Evolutionary conservation across 23 red algal genomes (phyloP), one percentile per base, ranked within the genome.

Genomic region (Gracilaria vermiculophylla): DNA sequence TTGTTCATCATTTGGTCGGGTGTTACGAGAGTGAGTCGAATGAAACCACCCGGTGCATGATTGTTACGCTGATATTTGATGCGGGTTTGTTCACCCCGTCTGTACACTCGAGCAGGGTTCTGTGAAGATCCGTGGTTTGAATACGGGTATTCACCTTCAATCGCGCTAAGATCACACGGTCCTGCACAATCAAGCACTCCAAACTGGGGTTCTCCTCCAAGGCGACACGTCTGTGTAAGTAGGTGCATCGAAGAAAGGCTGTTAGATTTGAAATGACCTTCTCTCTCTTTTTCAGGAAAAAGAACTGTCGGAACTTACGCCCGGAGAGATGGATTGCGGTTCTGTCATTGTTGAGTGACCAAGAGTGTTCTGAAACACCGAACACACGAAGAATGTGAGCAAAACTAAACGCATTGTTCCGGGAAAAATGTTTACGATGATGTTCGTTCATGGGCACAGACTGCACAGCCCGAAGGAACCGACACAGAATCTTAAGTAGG

Each of bases 171-270:
- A 10, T 79, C 24, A 50, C 76, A 73, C 9, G 67, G 67, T 14
- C 76, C 76, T 0, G 54, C 6, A 55, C 76, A 55, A 34, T 9
- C 40, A 0, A 73, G 36, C 32, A 88, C 53, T 32, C 84, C 84
- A 64, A 88, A 76, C 45, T 88, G 84, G 3, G 84, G 84, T 69
- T 88, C 84, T 20, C 84, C 84, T 15, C 84, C 84, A 15, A 88
- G 20, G 3, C 84, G 84, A 29, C 84, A 88, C 5, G 84, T 77
- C 84, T 79, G 25, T n/a, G n/a, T n/a, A n/a, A n/a, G 20, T 10
- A 19, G 32, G 34, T 53, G 55, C 23, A 1, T 6, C 1, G 32
- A 57, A 36, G 57, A n/a, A 23, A n/a, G n/a, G n/a, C n/a, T n/a
- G n/a, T 54, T 41, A 60, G 45, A 79, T 35, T 5, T 51, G 20